These are phyloP conservation scores for Neoscytalidium dimidiatum DNA, from an alignment of 2,329 filamentous ascomycete genomes.

Conservation along the genomic window DNA sequence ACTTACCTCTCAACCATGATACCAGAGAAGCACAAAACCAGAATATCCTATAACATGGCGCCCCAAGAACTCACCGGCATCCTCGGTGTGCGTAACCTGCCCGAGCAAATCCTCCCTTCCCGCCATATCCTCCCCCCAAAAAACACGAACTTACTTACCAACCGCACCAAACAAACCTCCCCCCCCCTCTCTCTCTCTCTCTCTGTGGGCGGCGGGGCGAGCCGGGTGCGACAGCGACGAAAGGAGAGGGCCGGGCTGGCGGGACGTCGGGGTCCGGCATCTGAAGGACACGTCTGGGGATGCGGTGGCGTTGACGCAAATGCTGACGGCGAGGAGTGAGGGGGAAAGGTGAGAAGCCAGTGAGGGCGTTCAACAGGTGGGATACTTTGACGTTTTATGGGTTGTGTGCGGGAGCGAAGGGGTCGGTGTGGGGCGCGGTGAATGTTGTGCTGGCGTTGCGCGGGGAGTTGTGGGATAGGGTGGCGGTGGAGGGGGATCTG, in stretches of 20 bases:
- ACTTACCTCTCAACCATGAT: neutral
- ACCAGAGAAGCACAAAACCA: too few relatives aligned
- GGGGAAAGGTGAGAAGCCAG: too few relatives aligned
- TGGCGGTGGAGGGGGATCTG: slow-evolving; percentile 48
- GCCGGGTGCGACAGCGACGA: slow-evolving; percentile 45
- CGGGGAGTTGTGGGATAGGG: slow-evolving; percentile 49
- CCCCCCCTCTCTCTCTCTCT: too few relatives aligned
- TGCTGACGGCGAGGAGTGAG: too few relatives aligned
- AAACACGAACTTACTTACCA: too few relatives aligned
- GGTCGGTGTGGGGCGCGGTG: slow-evolving; percentile 54
- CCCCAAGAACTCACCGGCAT: neutral
- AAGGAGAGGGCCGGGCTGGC: slow-evolving; percentile 47
- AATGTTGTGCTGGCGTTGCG: slow-evolving; percentile 55
- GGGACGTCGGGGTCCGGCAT: slow-evolving; percentile 51
- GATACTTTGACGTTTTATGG: slow-evolving; percentile 58
- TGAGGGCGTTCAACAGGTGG: slow-evolving; percentile 58
- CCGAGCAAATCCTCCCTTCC: too few relatives aligned
- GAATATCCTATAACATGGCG: neutral
- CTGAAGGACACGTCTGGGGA: slow-evolving; percentile 57
- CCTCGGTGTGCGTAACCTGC: too few relatives aligned
- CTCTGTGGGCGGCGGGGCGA: too few relatives aligned
- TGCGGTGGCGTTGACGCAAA: slow-evolving; percentile 51
- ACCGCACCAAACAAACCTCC: too few relatives aligned
- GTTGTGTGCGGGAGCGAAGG: slow-evolving; percentile 51
- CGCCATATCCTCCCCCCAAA: too few relatives aligned